These are phyloP conservation scores for Moringa oleifera DNA, from an alignment of 345 rosid species.

Conservation along the genomic window DNA sequence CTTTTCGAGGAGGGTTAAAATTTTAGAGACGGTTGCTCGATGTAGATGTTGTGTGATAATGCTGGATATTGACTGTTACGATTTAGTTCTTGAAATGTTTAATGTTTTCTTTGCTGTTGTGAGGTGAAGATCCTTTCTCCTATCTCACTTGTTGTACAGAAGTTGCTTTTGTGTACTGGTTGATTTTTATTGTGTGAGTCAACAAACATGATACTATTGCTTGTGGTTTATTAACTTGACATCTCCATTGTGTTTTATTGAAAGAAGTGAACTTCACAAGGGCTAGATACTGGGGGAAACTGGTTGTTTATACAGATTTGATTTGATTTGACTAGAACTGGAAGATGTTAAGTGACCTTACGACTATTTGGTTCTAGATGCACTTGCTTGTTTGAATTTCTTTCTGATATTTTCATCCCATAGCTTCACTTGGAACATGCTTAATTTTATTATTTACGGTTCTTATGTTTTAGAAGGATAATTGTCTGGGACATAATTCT, in stretches of 20 bases:
- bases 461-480: neutral
- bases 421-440: neutral
- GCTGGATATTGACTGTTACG: slow-evolving; percentile 61
- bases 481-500: neutral
- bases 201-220: neutral
- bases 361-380: neutral
- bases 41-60: slow-evolving; percentile 70
- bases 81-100: slow-evolving; percentile 75
- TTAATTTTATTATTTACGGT: neutral
- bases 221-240: slow-evolving; percentile 7
- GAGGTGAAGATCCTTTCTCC: slow-evolving; percentile 41
- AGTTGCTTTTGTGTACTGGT: neutral
- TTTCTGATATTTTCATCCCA: neutral
- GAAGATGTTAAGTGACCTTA: too few species aligned
- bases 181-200: neutral
- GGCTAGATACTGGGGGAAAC: too few species aligned
- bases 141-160: too few species aligned
- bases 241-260: neutral
- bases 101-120: slow-evolving; percentile 62
- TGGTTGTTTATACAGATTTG: too few species aligned
- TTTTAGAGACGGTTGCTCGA: slow-evolving; percentile 68
- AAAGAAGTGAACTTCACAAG: too few species aligned
- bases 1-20: slow-evolving; percentile 72
- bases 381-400: neutral
- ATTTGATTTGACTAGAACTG: too few species aligned